Conservation (phyloP, 2,329 filamentous ascomycete genomes). For the Amphichorda felina region DNA sequence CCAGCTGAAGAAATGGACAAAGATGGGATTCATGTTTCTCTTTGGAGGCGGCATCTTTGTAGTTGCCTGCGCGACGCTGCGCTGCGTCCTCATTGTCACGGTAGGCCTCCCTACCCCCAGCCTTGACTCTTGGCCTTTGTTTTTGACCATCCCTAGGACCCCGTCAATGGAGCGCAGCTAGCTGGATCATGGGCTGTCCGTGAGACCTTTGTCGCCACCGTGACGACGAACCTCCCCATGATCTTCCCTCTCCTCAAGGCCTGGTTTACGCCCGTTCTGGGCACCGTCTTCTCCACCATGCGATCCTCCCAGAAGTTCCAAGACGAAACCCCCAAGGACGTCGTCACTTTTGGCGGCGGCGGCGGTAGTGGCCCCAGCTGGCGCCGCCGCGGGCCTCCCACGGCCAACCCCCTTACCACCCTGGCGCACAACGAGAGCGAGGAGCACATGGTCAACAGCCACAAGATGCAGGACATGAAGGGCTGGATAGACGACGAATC, state of each 20-base stretch:
- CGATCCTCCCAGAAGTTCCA: background rate
- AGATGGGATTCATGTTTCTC: constrained; percentile 21
- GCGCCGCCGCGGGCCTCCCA: background rate
- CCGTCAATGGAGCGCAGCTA: constrained; percentile 24
- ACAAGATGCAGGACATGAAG: no score
- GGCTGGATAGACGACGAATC: no score
- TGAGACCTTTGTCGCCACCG: constrained; percentile 29
- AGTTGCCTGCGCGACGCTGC: constrained; percentile 21
- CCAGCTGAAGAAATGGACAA: constrained; percentile 21
- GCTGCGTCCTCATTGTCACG: constrained; percentile 22
- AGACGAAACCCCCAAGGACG: background rate
- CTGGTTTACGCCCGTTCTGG: background rate
- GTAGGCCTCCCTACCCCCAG: constrained; percentile 10
- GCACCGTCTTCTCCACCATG: no score
- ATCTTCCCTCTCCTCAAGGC: constrained; percentile 30
- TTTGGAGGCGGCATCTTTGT: constrained; percentile 27
- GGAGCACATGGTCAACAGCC: background rate
- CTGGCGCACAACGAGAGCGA: background rate
- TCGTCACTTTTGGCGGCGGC: background rate
- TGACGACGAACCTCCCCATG: constrained; percentile 30
- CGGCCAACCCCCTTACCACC: background rate
- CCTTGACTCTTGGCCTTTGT: background rate
- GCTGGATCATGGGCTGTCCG: constrained; percentile 29
- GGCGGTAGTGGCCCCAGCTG: no score
- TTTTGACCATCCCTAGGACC: constrained; percentile 15